phyloP scores from a whole-genome alignment of 331 rosid genomes.

The Pyrus hybrid region DNA sequence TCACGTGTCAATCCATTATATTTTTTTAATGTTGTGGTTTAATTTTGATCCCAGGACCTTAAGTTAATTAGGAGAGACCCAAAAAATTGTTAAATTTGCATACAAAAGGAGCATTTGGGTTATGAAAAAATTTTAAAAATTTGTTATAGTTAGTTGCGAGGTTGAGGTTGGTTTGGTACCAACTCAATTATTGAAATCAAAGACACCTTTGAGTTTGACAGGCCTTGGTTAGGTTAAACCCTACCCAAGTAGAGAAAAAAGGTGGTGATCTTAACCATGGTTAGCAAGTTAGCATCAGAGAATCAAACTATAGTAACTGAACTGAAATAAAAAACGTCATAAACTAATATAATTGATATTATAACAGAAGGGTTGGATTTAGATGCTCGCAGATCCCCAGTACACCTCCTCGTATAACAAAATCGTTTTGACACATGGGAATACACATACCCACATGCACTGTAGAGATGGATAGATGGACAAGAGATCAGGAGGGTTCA shows the following conservation, averaged over 20 bases:
- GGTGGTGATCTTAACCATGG: neutral
- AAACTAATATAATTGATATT: neutral
- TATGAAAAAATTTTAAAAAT: neutral
- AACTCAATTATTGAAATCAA: constrained; percentile 9
- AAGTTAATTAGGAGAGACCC: neutral
- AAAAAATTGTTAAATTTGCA: neutral
- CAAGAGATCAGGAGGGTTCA: neutral
- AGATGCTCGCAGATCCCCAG: constrained; percentile 32
- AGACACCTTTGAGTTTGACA: neutral
- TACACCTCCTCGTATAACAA: constrained; percentile 20
- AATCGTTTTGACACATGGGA: neutral
- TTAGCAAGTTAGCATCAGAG: neutral
- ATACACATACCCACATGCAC: no score
- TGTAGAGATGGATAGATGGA: neutral
- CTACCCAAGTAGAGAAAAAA: neutral
- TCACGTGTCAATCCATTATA: neutral
- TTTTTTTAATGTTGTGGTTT: neutral
- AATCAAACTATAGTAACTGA: no score
- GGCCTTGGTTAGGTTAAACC: neutral
- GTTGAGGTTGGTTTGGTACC: no score
- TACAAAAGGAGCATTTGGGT: neutral
- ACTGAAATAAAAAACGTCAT: no score
- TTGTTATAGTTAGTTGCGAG: neutral
- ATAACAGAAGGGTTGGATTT: neutral
- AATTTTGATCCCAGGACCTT: neutral